These are phyloP conservation scores for Nymphaea colorata DNA, from an alignment of 164 flowering plant species.

Conservation along the genomic window DNA sequence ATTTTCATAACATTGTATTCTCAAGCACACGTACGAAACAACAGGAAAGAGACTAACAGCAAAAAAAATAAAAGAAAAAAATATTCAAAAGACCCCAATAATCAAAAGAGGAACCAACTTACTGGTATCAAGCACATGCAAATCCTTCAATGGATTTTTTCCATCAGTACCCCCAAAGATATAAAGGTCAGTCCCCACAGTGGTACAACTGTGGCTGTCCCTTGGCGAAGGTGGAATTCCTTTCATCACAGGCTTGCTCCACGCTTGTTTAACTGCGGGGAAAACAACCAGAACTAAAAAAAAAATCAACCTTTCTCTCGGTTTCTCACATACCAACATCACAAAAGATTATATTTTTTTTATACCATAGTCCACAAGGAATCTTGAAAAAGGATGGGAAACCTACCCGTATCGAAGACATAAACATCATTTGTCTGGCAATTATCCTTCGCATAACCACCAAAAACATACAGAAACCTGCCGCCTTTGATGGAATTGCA, in stretches of 20 bases:
- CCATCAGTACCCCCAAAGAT: constrained; percentile 99
- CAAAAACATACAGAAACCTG: constrained; percentile 68
- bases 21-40: not conserved
- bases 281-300: constrained; percentile 2
- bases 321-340: not conserved
- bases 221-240: constrained; percentile 80
- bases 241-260: constrained; percentile 73
- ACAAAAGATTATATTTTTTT: not conserved
- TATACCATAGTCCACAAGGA: not conserved
- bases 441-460: constrained; percentile 80
- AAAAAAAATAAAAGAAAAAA: not conserved
- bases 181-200: constrained; percentile 73
- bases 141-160: constrained; percentile 66
- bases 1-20: too few species aligned
- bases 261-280: constrained; percentile 45
- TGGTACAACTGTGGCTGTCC: constrained; percentile 89
- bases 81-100: not conserved
- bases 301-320: not conserved
- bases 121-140: constrained; percentile 83
- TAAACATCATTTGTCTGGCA: constrained; percentile 87
- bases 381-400: constrained; percentile 3
- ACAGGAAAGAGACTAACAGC: not conserved
- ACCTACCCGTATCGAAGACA: constrained; percentile 71
- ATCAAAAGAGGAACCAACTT: constrained; percentile 15
- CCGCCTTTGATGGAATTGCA: constrained; percentile 86